Evolutionary conservation across 257 asterid species (phyloP).

Genomic region (Solanum piurae): DNA sequence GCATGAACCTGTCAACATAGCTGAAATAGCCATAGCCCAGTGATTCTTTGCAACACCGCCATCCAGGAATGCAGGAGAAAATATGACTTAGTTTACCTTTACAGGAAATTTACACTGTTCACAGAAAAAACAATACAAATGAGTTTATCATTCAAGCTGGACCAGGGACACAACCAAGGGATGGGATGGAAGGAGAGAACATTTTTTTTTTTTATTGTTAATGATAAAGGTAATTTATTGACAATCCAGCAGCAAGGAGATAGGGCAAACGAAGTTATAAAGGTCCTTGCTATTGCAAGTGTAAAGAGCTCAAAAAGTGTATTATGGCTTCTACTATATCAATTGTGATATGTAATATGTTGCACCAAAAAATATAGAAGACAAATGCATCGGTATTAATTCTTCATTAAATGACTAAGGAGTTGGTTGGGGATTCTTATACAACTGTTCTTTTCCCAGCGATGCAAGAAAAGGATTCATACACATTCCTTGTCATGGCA

Average conservation of each 20-base stretch:
- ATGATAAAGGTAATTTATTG: background rate
- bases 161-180: background rate
- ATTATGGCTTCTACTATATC: background rate
- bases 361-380: background rate
- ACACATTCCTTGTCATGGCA: background rate
- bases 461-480: background rate
- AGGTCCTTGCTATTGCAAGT: background rate
- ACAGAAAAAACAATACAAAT: background rate
- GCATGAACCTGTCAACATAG: background rate
- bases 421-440: background rate
- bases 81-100: background rate
- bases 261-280: background rate
- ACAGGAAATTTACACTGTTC: background rate
- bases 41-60: background rate
- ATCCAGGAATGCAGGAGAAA: background rate
- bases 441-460: background rate
- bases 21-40: background rate
- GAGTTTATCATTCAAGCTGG: background rate
- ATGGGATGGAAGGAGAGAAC: background rate
- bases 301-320: background rate
- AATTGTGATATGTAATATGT: background rate
- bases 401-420: background rate
- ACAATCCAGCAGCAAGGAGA: background rate
- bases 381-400: background rate
- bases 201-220: background rate